phyloP scores from a whole-genome alignment of 345 rosid genomes.

The Trapa incisa region DNA sequence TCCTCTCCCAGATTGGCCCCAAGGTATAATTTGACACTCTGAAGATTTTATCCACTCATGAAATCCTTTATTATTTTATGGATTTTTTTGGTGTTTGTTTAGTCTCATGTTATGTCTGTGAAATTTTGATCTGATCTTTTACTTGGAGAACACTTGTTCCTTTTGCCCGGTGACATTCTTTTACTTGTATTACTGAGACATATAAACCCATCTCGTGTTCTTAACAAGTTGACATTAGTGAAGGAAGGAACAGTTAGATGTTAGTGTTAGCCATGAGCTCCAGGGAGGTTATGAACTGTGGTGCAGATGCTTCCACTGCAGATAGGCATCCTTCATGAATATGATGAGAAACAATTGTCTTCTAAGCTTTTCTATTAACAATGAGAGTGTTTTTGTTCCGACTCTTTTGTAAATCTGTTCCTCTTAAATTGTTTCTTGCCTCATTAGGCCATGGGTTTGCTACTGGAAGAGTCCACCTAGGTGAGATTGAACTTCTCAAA shows the following conservation, averaged over 20 bases:
- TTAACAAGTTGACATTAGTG: neutral
- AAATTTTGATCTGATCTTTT: neutral
- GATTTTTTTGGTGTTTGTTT: neutral
- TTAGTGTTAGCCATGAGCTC: neutral
- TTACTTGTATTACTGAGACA: neutral
- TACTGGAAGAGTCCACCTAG: slow-evolving; percentile 48
- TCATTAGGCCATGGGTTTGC: slow-evolving; percentile 64
- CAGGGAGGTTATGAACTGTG: neutral
- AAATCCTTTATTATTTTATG: neutral
- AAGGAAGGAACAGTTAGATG: neutral
- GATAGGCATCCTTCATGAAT: neutral
- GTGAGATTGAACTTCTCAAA: slow-evolving; percentile 52
- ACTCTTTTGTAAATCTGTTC: neutral
- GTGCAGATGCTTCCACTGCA: neutral
- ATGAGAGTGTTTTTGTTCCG: neutral
- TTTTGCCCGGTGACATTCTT: neutral
- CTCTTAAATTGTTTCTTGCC: slow-evolving; percentile 3
- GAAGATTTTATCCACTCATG: neutral
- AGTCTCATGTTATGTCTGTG: neutral
- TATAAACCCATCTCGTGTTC: neutral
- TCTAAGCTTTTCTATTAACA: neutral
- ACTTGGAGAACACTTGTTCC: neutral
- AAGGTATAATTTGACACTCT: neutral
- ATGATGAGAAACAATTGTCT: neutral
- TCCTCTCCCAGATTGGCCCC: slow-evolving; percentile 14